Evolutionary conservation across 768 basidiomycete genomes (phyloP), one percentile per base, ranked within the genome.

Genomic region (Mycena galopus): DNA sequence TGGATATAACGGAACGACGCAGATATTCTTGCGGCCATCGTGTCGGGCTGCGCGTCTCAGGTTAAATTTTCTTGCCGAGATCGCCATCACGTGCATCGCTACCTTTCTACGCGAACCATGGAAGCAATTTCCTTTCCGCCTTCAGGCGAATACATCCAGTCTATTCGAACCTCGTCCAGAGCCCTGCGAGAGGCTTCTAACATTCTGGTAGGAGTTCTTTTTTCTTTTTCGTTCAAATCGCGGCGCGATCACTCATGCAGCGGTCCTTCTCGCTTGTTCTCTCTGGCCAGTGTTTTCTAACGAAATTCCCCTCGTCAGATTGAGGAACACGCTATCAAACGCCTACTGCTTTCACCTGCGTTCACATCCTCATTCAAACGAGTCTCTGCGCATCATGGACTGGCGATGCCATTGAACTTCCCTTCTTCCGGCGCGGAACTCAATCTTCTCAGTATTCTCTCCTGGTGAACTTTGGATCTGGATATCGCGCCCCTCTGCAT

Each of bases 401-500:
- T 95, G 60, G 84, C 88, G 8, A 84, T 97, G 68, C 96, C 96
- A 2, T 88, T 97, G 61, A 91, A 92, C 3, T 97, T 96, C 76
- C 84, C 93, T 42, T 92, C 93, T 0, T 81, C 86, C 23, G 82
- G 90, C 6, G 89, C 92, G 51, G 96, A 97, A 81, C 84, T 97
- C 69, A 96, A 96, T 80, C 84, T 96, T 32, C 83, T 96, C n/a
- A 90, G 92, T 55, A 81, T 94, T 10, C 88, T 96, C 50, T 90
- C 92, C 86, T 96, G 19, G 86, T 97, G 37, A 96, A 96, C 79
- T 94, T 96, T 79, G 93, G 88, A 6, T 94, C 93, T 1, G 94
- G 93, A 39, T 96, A 94, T 80, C 92, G 94, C 29, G 84, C 86
- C 6, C 89, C 92, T 6, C 86, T 97, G 44, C 94, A 94, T 80